Conservation (phyloP, 139 green algal species). For the Haematococcus lacustris region DNA sequence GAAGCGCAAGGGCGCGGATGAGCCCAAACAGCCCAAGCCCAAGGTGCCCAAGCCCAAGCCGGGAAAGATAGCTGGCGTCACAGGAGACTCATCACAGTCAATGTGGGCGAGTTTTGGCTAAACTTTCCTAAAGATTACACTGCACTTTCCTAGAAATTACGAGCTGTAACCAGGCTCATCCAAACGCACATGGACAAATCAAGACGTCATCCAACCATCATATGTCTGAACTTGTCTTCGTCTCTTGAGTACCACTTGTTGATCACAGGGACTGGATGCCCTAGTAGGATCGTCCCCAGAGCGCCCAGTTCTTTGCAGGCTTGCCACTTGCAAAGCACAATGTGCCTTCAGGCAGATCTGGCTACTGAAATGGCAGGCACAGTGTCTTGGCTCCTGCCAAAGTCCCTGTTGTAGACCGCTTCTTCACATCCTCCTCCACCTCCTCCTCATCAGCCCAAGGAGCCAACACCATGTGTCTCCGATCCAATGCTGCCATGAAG, state of each 20-base stretch:
- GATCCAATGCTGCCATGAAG: conserved; percentile 86
- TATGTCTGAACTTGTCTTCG: neutral
- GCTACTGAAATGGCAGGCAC: conserved; percentile 92
- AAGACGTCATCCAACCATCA: neutral
- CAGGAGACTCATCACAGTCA: no score
- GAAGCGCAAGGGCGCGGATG: no score
- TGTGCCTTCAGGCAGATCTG: conserved; percentile 75
- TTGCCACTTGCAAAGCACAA: conserved; percentile 89
- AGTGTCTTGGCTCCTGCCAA: conserved; percentile 94
- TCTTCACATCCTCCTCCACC: conserved; percentile 88
- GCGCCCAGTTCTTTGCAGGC: conserved; percentile 91
- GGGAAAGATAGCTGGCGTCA: no score
- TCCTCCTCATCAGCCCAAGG: conserved; percentile 78
- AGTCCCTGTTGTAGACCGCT: conserved; percentile 62
- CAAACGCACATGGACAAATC: neutral
- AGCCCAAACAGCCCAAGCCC: no score
- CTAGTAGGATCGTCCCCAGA: conserved; percentile 94
- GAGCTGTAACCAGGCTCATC: neutral
- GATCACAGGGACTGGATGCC: no score
- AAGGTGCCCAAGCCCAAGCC: no score
- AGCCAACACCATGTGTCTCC: conserved; percentile 86
- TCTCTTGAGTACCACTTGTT: no score
- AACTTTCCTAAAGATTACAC: neutral
- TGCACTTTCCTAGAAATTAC: no score
- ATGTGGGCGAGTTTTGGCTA: no score